phyloP scores from a whole-genome alignment of 495 filamentous ascomycete genomes.

The Aspergillus affinis region DNA sequence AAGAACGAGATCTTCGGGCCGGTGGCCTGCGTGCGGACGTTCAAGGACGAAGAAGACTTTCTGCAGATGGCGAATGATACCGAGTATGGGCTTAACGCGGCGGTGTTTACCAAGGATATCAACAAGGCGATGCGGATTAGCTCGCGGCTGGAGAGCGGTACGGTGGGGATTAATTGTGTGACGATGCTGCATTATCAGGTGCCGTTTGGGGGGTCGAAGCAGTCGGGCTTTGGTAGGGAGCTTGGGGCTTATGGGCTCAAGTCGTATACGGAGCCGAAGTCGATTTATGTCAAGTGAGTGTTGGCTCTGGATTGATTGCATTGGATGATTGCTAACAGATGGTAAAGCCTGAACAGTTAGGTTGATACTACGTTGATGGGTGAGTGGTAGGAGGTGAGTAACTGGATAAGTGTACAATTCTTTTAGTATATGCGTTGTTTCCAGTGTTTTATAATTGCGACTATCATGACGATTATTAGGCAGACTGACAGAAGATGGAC shows the following conservation, averaged over 20 bases:
- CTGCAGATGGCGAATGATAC: constrained; percentile 11
- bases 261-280: constrained; percentile 2
- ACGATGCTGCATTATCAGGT: constrained; percentile 52
- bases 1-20: constrained; percentile 9
- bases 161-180: constrained; percentile 4
- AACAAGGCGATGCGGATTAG: not conserved
- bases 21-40: constrained; percentile 7
- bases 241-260: constrained; percentile 42
- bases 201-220: constrained; percentile 87
- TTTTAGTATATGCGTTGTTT: no score
- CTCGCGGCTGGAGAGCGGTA: constrained; percentile 5
- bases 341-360: no score
- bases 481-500: no score
- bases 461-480: no score
- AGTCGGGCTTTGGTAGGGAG: constrained; percentile 82
- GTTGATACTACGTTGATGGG: no score
- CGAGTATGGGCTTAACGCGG: constrained; percentile 9
- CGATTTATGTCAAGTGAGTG: not conserved
- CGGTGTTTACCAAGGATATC: constrained; percentile 8
- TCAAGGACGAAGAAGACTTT: constrained; percentile 12
- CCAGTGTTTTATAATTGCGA: no score
- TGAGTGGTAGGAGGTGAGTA: no score
- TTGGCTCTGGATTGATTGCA: no score
- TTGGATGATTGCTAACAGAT: no score
- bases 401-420: no score